Conservation (phyloP, 208 protist species). For the Trypanosoma congolense region DNA sequence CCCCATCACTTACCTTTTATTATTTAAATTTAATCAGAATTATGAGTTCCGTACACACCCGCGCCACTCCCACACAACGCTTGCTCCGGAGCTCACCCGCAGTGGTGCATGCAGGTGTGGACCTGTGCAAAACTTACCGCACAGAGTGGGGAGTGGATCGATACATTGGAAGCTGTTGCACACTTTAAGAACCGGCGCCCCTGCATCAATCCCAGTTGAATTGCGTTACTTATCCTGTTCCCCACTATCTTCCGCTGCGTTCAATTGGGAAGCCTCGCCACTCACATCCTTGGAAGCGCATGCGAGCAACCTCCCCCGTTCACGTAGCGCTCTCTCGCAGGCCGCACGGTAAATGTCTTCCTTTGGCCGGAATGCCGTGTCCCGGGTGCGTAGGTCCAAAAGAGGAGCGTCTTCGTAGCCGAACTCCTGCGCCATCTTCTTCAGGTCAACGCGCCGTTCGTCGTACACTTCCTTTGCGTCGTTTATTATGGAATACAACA, state of each 20-base stretch:
- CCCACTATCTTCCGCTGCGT: too few relatives aligned
- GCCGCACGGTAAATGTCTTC: slow-evolving; percentile 68
- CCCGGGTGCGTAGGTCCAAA: slow-evolving; percentile 68
- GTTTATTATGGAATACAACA: slow-evolving; percentile 48
- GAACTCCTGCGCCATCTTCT: slow-evolving; percentile 63
- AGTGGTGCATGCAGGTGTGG: too few relatives aligned
- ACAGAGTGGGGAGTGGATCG: too few relatives aligned
- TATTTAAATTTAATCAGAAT: too few relatives aligned
- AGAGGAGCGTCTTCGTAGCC: slow-evolving; percentile 60
- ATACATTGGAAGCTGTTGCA: neutral
- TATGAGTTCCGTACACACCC: too few relatives aligned
- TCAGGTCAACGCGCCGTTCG: slow-evolving; percentile 37
- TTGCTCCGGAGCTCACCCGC: too few relatives aligned
- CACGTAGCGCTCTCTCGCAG: slow-evolving; percentile 25
- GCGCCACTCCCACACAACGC: too few relatives aligned
- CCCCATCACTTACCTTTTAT: too few relatives aligned
- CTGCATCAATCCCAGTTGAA: slow-evolving; percentile 18
- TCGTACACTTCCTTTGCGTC: slow-evolving; percentile 55
- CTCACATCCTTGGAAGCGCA: slow-evolving; percentile 40
- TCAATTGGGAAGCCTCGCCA: slow-evolving; percentile 40
- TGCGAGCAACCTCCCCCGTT: slow-evolving; percentile 28
- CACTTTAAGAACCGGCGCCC: neutral
- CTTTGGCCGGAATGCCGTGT: slow-evolving; percentile 65
- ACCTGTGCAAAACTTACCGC: too few relatives aligned
- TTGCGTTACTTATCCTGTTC: too few relatives aligned